Evolutionary conservation across 116 monocot species (phyloP).

Genomic region (Dioscorea cayenensis): DNA sequence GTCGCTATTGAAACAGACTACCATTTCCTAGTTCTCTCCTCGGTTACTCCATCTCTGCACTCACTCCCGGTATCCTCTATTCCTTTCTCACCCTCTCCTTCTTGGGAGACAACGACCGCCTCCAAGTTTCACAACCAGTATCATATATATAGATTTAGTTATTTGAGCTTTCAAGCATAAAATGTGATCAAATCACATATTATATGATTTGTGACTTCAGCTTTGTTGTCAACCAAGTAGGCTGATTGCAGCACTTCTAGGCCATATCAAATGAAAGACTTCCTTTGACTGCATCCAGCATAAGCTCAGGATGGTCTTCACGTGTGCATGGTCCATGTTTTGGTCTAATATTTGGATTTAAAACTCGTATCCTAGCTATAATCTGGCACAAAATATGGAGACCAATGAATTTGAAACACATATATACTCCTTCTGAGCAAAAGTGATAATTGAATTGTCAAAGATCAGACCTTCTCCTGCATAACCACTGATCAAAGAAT

Average conservation of each 20-base stretch:
- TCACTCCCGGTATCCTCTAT: too few species aligned
- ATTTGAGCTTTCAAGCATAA: neutral
- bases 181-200: neutral
- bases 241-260: slow-evolving; percentile 35
- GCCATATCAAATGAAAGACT: slow-evolving; percentile 50
- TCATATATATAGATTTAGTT: neutral
- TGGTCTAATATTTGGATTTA: slow-evolving; percentile 32
- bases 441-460: neutral
- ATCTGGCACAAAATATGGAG: slow-evolving; percentile 32
- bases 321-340: slow-evolving; percentile 26
- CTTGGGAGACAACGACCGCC: too few species aligned
- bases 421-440: neutral
- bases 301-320: slow-evolving; percentile 66
- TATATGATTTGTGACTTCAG: neutral
- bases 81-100: too few species aligned
- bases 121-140: too few species aligned
- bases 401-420: neutral
- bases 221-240: neutral
- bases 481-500: slow-evolving; percentile 72
- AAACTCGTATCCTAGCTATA: slow-evolving; percentile 43
- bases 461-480: slow-evolving; percentile 64
- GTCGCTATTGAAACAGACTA: too few species aligned
- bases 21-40: too few species aligned
- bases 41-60: too few species aligned
- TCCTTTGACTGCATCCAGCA: slow-evolving; percentile 52